A percentile compares a stretch with the other conserved stretches of the same genome.
phyloP scores from a whole-genome alignment of 2,329 filamentous ascomycete genomes.

The Chaetothyriales sp. region DNA sequence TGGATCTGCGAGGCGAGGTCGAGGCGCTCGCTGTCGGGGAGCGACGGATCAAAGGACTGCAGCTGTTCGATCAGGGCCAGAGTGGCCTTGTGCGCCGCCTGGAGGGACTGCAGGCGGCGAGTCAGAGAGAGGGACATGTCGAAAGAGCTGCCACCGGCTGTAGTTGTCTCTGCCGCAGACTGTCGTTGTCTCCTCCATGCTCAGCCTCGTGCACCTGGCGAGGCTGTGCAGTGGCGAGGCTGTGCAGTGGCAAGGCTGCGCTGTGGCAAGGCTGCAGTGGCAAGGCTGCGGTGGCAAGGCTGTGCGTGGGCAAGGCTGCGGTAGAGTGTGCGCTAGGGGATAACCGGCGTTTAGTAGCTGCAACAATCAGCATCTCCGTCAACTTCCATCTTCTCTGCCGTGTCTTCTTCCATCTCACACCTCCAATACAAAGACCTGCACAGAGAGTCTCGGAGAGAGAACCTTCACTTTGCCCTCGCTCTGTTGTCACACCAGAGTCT shows the following conservation, averaged over 20 bases:
- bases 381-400: background rate
- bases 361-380: background rate
- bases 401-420: background rate
- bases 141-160: background rate
- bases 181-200: background rate
- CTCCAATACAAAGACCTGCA: background rate
- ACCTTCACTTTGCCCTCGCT: no score
- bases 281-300: no score
- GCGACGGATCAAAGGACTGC: slow-evolving; percentile 46
- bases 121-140: slow-evolving; percentile 33
- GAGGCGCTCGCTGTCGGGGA: slow-evolving; percentile 44
- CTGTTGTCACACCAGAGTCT: no score
- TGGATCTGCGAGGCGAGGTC: slow-evolving; percentile 74
- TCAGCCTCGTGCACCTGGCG: background rate
- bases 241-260: no score
- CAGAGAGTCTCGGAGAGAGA: no score
- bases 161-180: background rate
- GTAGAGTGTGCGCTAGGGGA: background rate
- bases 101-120: slow-evolving; percentile 38
- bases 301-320: no score
- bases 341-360: background rate
- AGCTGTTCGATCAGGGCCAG: slow-evolving; percentile 44
- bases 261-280: no score
- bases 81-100: slow-evolving; percentile 39
- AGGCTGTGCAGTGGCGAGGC: no score